Percentiles rank a stretch among this genome's conserved stretches.
These are phyloP conservation scores for Batrachochytrium dendrobatidis DNA, from an alignment of 371 early-diverging fungal species.

Conservation along the genomic window DNA sequence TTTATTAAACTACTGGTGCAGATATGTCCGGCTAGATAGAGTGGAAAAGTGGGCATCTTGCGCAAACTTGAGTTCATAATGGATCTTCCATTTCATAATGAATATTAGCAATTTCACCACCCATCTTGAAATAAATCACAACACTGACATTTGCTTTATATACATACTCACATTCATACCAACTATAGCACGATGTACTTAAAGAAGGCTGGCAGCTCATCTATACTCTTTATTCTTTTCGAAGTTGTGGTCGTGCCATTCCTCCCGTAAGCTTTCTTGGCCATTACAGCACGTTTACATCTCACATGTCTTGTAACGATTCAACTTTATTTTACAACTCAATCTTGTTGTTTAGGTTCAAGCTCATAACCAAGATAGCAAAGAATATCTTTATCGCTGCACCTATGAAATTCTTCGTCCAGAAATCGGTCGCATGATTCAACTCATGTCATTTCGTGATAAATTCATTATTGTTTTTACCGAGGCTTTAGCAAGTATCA, in stretches of 20 bases:
- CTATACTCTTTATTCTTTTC: slow-evolving; percentile 34
- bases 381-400: slow-evolving; percentile 19
- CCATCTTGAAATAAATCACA: no score
- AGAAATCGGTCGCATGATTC: slow-evolving; percentile 34
- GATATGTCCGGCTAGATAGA: neutral
- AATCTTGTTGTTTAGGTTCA: slow-evolving; percentile 18
- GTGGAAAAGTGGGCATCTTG: neutral
- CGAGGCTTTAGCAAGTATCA: slow-evolving; percentile 21
- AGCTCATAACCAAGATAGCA: slow-evolving; percentile 28
- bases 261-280: slow-evolving; percentile 23
- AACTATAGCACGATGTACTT: slow-evolving; percentile 22
- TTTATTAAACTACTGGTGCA: neutral
- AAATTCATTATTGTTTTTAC: slow-evolving; percentile 14
- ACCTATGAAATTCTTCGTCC: slow-evolving; percentile 31
- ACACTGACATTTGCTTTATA: neutral
- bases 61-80: neutral
- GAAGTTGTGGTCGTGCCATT: slow-evolving; percentile 35
- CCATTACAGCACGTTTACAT: neutral
- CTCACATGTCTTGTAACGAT: no score
- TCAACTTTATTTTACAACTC: neutral
- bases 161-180: neutral
- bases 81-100: no score
- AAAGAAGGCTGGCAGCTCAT: slow-evolving; percentile 25
- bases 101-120: no score
- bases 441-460: slow-evolving; percentile 37